phyloP scores from a whole-genome alignment of 306 rosid species.

The Dryas alaskensis region DNA sequence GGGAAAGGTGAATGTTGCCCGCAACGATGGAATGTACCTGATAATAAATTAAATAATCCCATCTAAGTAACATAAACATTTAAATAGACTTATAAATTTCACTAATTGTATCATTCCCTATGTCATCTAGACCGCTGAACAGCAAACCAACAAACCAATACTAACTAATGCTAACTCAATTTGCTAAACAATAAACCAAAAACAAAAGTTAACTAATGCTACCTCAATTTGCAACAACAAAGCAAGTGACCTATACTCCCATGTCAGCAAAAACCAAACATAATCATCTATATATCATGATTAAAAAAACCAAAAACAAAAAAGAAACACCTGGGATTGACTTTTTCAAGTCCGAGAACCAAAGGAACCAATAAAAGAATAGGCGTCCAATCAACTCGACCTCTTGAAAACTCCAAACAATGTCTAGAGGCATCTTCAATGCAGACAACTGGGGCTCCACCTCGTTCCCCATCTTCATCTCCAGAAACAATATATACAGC shows the following conservation, averaged over 20 bases:
- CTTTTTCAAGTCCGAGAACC: constrained; percentile 97
- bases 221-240: background rate
- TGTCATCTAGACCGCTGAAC: background rate
- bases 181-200: constrained; percentile 10
- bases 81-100: background rate
- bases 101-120: background rate
- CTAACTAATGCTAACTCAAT: background rate
- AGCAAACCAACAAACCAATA: too few relatives aligned
- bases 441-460: constrained; percentile 96
- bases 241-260: background rate
- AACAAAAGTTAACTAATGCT: background rate
- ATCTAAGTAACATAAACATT: background rate
- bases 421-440: constrained; percentile 71
- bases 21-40: constrained; percentile 80
- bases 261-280: background rate
- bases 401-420: constrained; percentile 66
- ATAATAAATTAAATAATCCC: background rate
- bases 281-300: constrained; percentile 5
- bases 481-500: constrained; percentile 94
- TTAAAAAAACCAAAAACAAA: background rate
- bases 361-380: constrained; percentile 90
- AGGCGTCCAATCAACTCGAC: constrained; percentile 68
- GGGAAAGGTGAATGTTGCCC: constrained; percentile 77
- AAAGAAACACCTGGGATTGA: constrained; percentile 70
- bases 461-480: constrained; percentile 97